Conservation (phyloP, 2,329 filamentous ascomycete genomes). For the Phialophora chinensis region DNA sequence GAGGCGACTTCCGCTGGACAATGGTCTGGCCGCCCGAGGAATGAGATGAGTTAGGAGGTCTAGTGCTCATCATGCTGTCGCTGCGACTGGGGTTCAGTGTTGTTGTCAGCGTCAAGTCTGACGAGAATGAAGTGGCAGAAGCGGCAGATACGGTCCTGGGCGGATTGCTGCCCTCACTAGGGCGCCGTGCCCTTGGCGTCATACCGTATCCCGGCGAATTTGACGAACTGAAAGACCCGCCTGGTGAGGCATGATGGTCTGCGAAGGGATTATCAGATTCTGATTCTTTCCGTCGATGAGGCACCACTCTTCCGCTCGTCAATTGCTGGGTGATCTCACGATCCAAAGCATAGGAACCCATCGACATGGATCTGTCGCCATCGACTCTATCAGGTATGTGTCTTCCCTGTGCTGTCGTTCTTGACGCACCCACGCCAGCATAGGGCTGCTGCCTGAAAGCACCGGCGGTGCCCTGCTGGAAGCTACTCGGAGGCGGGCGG, state of each 20-base stretch:
- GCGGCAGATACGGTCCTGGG: slow-evolving; percentile 73
- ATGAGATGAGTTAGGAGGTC: slow-evolving; percentile 62
- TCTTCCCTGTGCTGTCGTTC: slow-evolving; percentile 89
- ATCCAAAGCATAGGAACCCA: slow-evolving; percentile 79
- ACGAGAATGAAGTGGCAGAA: slow-evolving; percentile 39
- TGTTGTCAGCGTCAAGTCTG: slow-evolving; percentile 53
- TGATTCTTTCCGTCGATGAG: slow-evolving; percentile 71
- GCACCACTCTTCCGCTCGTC: slow-evolving; percentile 90
- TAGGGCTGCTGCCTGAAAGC: slow-evolving; percentile 81
- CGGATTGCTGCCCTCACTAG: slow-evolving; percentile 51
- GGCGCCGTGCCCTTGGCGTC: slow-evolving; percentile 47
- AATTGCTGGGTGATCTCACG: slow-evolving; percentile 78
- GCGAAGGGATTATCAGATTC: slow-evolving; percentile 46
- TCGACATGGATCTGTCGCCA: slow-evolving; percentile 94
- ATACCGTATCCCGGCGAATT: slow-evolving; percentile 36
- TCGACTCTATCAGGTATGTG: slow-evolving; percentile 90
- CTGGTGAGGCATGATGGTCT: slow-evolving; percentile 33
- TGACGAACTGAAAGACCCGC: slow-evolving; percentile 37
- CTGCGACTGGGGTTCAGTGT: slow-evolving; percentile 64
- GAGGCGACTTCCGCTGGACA: slow-evolving; percentile 72
- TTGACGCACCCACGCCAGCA: slow-evolving; percentile 59
- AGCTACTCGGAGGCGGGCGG: slow-evolving; percentile 66
- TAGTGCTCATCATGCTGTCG: slow-evolving; percentile 62
- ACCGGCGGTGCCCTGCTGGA: slow-evolving; percentile 72
- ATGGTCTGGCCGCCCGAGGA: slow-evolving; percentile 63